Percentiles rank a stretch among this genome's conserved stretches.
These are phyloP conservation scores for Magnusiomyces paraingens DNA, from an alignment of 1,139 yeast genomes.

Conservation along the genomic window DNA sequence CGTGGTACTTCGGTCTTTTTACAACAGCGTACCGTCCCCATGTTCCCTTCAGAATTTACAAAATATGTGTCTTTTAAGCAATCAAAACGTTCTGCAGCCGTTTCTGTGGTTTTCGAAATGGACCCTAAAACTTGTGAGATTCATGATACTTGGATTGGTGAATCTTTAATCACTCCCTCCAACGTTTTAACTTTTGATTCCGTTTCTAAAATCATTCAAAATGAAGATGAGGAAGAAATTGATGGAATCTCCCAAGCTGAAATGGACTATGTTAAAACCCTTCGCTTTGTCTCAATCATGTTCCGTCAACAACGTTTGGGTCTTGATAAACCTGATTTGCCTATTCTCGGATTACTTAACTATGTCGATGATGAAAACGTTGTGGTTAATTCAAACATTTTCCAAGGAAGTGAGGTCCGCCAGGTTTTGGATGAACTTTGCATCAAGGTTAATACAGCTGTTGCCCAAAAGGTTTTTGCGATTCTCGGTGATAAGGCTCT, in stretches of 20 bases:
- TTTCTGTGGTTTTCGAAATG: constrained; percentile 79
- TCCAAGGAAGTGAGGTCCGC: constrained; percentile 53
- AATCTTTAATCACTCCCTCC: constrained; percentile 58
- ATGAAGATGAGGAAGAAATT: constrained; percentile 27
- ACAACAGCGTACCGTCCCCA: constrained; percentile 67
- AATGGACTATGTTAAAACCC: constrained; percentile 58
- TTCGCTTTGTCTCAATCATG: constrained; percentile 59
- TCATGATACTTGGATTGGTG: constrained; percentile 72
- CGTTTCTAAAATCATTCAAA: constrained; percentile 23
- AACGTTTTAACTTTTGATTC: constrained; percentile 30
- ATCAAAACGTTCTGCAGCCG: constrained; percentile 54
- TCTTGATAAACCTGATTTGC: constrained; percentile 25
- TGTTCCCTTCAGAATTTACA: constrained; percentile 64
- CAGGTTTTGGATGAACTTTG: constrained; percentile 67
- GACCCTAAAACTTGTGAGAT: constrained; percentile 69
- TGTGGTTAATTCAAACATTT: constrained; percentile 58
- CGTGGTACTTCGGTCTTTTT: constrained; percentile 84
- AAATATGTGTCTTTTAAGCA: constrained; percentile 56
- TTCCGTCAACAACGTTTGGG: constrained; percentile 67
- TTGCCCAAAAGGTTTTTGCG: constrained; percentile 75
- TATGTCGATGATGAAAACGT: constrained; percentile 83
- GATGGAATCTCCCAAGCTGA: constrained; percentile 39
- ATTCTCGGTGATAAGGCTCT: constrained; percentile 74
- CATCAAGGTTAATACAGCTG: constrained; percentile 75
- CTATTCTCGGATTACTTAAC: constrained; percentile 63